Conservation (phyloP, 2,329 filamentous ascomycete species). For the Neopestalotiopsis rosae region DNA sequence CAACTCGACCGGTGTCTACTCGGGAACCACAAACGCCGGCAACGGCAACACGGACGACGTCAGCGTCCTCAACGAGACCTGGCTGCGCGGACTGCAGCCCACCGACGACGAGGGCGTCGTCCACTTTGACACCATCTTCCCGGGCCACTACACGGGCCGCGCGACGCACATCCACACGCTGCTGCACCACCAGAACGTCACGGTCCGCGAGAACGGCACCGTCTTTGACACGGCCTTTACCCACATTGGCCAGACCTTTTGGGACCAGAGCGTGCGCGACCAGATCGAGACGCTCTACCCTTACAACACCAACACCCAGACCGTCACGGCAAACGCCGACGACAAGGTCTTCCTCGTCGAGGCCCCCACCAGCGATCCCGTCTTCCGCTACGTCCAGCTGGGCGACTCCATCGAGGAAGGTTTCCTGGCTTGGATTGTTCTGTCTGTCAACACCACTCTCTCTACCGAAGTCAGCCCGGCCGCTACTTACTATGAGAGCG, state of each 20-base stretch:
- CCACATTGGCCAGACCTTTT: slow-evolving; percentile 67
- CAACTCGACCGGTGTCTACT: slow-evolving; percentile 46
- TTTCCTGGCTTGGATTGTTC: slow-evolving; percentile 53
- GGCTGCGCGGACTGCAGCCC: slow-evolving; percentile 52
- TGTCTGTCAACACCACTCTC: slow-evolving; percentile 47
- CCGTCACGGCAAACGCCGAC: slow-evolving; percentile 51
- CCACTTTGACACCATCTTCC: slow-evolving; percentile 52
- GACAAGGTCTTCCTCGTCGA: slow-evolving; percentile 55
- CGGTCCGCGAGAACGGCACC: slow-evolving; percentile 52
- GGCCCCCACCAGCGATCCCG: slow-evolving; percentile 55
- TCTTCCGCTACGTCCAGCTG: slow-evolving; percentile 62
- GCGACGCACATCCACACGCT: slow-evolving; percentile 50
- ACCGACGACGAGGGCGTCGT: slow-evolving; percentile 53
- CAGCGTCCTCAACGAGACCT: slow-evolving; percentile 49
- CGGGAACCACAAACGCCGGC: slow-evolving; percentile 33
- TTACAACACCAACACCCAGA: slow-evolving; percentile 47
- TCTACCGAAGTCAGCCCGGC: slow-evolving; percentile 4
- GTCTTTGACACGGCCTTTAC: slow-evolving; percentile 50
- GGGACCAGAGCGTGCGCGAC: slow-evolving; percentile 58
- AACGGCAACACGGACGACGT: slow-evolving; percentile 38
- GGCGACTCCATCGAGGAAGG: slow-evolving; percentile 54
- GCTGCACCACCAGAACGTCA: slow-evolving; percentile 30
- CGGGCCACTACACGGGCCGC: slow-evolving; percentile 45
- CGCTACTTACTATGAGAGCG: slow-evolving; percentile 2
- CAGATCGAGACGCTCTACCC: slow-evolving; percentile 51